Conservation (phyloP, 2,329 filamentous ascomycete genomes). For the Coniochaeta pulveracea region DNA sequence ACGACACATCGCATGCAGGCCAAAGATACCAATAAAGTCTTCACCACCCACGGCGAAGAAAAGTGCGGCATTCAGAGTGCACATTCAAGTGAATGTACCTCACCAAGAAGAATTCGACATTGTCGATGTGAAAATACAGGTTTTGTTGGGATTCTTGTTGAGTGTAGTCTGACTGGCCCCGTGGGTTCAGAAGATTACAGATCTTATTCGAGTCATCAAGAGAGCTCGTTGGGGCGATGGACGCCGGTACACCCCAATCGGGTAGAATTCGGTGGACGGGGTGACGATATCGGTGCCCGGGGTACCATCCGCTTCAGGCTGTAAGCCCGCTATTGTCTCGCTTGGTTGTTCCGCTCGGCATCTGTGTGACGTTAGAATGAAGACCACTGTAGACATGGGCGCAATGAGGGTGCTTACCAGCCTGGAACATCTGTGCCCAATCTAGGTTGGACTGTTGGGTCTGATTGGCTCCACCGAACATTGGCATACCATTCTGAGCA, state of each 20-base stretch:
- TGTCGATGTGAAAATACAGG: slow-evolving; percentile 54
- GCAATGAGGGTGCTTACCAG: slow-evolving; percentile 57
- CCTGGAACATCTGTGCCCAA: slow-evolving; percentile 70
- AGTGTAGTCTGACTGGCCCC: too few species aligned
- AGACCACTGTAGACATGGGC: slow-evolving; percentile 53
- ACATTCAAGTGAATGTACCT: slow-evolving; percentile 62
- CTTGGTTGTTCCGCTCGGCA: slow-evolving; percentile 55
- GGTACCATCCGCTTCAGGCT: slow-evolving; percentile 34
- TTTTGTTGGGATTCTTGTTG: too few species aligned
- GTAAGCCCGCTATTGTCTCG: slow-evolving; percentile 47
- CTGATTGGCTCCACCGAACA: slow-evolving; percentile 49
- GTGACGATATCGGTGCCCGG: slow-evolving; percentile 30
- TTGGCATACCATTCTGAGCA: slow-evolving; percentile 53
- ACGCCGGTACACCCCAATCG: slow-evolving; percentile 35
- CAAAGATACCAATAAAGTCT: slow-evolving; percentile 55
- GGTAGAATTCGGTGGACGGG: slow-evolving; percentile 34
- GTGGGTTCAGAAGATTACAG: too few species aligned
- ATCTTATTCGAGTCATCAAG: too few species aligned
- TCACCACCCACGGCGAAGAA: too few species aligned
- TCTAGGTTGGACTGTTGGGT: slow-evolving; percentile 55
- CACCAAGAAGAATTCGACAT: slow-evolving; percentile 59
- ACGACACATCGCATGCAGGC: slow-evolving; percentile 63
- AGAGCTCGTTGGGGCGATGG: slow-evolving; percentile 29
- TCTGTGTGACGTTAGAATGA: slow-evolving; percentile 55
- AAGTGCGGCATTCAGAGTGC: too few species aligned